A percentile compares a stretch with the other conserved stretches of the same genome.
These are phyloP conservation scores for Calonectria henricotiae DNA, from an alignment of 2,329 filamentous ascomycete genomes.

Conservation along the genomic window DNA sequence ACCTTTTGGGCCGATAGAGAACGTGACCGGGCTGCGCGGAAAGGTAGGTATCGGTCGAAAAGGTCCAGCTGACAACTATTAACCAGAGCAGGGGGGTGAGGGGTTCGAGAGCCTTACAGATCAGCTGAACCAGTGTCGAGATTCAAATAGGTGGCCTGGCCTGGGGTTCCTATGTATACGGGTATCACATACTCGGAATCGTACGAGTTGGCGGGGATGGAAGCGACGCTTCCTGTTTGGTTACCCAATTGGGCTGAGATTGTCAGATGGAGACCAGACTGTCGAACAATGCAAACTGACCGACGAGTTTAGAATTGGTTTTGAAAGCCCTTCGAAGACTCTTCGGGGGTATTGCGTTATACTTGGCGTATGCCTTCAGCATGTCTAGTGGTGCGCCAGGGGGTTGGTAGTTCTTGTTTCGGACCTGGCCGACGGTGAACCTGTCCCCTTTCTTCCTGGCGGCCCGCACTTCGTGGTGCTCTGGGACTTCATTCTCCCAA, in stretches of 20 bases:
- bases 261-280: conserved; percentile 18
- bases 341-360: conserved; percentile 54
- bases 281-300: conserved; percentile 40
- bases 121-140: conserved; percentile 77
- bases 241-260: conserved; percentile 23
- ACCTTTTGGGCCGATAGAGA: conserved; percentile 69
- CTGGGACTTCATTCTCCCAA: conserved; percentile 34
- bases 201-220: conserved; percentile 55
- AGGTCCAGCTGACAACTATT: conserved; percentile 74
- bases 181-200: conserved; percentile 75
- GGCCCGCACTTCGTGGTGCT: conserved; percentile 32
- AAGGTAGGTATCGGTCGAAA: conserved; percentile 71
- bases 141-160: conserved; percentile 75
- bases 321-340: conserved; percentile 49
- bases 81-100: too few species aligned
- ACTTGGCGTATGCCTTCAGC: conserved; percentile 59
- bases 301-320: conserved; percentile 44
- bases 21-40: conserved; percentile 68
- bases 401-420: conserved; percentile 56
- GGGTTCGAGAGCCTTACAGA: conserved; percentile 55
- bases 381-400: conserved; percentile 55
- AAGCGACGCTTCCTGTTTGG: conserved; percentile 48
- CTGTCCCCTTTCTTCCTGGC: conserved; percentile 36
- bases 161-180: conserved; percentile 73
- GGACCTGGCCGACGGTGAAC: conserved; percentile 55